A percentile compares a stretch with the other conserved stretches of the same genome.
Conservation (phyloP, 2,329 filamentous ascomycete species). For the Endocalyx cinctus region DNA sequence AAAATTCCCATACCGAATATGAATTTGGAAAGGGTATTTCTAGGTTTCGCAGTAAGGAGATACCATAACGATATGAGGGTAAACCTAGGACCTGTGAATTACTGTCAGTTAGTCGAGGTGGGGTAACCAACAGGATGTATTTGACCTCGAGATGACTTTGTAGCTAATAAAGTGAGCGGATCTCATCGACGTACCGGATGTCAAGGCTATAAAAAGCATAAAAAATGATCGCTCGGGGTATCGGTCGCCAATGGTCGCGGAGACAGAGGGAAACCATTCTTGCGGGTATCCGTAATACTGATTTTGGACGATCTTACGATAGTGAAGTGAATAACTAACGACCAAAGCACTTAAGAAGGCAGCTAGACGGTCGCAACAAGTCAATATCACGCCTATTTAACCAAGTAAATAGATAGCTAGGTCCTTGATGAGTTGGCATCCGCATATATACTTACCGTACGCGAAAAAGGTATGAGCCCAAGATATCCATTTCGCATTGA, state of each 20-base stretch:
- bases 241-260: conserved; percentile 92
- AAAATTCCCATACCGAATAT: conserved; percentile 77
- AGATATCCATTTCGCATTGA: conserved; percentile 88
- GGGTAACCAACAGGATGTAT: too few species aligned
- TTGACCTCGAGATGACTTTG: too few species aligned
- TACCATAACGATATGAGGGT: conserved; percentile 90
- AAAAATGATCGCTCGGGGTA: conserved; percentile 97
- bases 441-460: conserved; percentile 56
- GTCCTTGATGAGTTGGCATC: neutral
- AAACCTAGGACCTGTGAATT: conserved; percentile 80
- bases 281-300: conserved; percentile 91
- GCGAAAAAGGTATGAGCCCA: conserved; percentile 81
- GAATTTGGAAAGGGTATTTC: conserved; percentile 73
- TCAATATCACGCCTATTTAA: neutral
- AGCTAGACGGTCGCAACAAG: conserved; percentile 43
- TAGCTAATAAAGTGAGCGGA: too few species aligned
- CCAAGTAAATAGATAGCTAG: neutral
- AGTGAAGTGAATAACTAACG: conserved; percentile 78
- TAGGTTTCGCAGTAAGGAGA: conserved; percentile 73
- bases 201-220: conserved; percentile 94
- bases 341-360: conserved; percentile 84
- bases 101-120: too few species aligned
- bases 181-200: conserved; percentile 61
- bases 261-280: conserved; percentile 96
- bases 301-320: conserved; percentile 96